Evolutionary conservation across 2,329 filamentous ascomycete species (phyloP).

Genomic region (Curvularia hawaiiensis): DNA sequence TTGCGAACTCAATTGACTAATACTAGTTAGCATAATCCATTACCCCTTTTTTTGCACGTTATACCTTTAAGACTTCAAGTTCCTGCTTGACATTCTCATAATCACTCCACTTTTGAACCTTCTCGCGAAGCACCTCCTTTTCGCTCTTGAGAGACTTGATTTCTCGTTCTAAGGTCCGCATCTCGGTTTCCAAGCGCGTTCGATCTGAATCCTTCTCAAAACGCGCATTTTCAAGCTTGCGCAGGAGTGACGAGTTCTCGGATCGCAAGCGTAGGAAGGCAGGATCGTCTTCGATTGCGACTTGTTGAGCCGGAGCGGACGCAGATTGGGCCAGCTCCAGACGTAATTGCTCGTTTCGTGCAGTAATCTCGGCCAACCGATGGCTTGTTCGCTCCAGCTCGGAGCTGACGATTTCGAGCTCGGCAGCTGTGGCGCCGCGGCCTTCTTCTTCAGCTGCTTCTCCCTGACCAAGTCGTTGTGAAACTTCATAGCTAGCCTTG

Average conservation of each 20-base stretch:
- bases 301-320: constrained; percentile 67
- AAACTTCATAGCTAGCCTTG: constrained; percentile 97
- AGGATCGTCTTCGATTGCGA: constrained; percentile 84
- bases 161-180: constrained; percentile 82
- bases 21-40: constrained; percentile 15
- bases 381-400: constrained; percentile 90
- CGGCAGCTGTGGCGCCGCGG: constrained; percentile 77
- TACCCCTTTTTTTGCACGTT: background rate
- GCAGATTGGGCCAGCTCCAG: constrained; percentile 89
- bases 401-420: constrained; percentile 90
- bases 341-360: constrained; percentile 90
- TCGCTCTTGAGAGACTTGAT: constrained; percentile 76
- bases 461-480: constrained; percentile 80
- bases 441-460: constrained; percentile 65
- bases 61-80: constrained; percentile 84
- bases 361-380: constrained; percentile 87
- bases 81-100: constrained; percentile 98
- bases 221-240: constrained; percentile 82
- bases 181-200: constrained; percentile 73
- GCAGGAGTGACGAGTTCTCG: constrained; percentile 89
- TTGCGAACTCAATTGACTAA: constrained; percentile 91
- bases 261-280: constrained; percentile 85
- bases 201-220: constrained; percentile 84
- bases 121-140: constrained; percentile 76
- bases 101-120: constrained; percentile 87